A percentile compares a stretch with the other conserved stretches of the same genome.
phyloP scores from a whole-genome alignment of 2,329 filamentous ascomycete species.

The Cercospora brassicicola region DNA sequence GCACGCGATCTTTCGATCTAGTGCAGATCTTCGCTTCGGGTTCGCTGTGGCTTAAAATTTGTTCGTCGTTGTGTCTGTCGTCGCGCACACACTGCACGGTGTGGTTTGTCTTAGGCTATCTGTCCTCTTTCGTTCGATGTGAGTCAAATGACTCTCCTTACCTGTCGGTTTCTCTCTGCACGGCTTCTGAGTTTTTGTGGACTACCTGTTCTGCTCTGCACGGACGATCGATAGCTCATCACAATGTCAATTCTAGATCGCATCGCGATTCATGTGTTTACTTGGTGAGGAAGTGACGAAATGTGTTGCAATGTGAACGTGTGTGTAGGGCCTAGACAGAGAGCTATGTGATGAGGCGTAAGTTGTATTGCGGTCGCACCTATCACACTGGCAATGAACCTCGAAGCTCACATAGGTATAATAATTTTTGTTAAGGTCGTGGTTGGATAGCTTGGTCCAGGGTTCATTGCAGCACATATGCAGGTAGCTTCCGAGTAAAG shows the following conservation, averaged over 20 bases:
- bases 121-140: neutral
- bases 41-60: neutral
- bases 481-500: conserved; percentile 5
- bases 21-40: neutral
- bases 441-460: conserved; percentile 1
- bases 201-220: neutral
- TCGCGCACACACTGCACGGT: neutral
- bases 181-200: too few species aligned
- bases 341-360: neutral
- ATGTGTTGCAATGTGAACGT: neutral
- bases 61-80: neutral
- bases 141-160: neutral
- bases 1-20: neutral
- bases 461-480: neutral
- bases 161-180: neutral
- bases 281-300: neutral
- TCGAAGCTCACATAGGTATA: neutral
- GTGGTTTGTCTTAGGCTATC: neutral
- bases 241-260: neutral
- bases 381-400: neutral
- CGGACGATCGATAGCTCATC: neutral
- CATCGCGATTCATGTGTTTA: neutral
- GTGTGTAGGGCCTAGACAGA: neutral
- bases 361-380: neutral
- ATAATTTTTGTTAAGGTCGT: conserved; percentile 1